Percentiles rank a stretch among this genome's conserved stretches.
Conservation (phyloP, 208 protist genomes). For the Angomonas ambiguus region DNA sequence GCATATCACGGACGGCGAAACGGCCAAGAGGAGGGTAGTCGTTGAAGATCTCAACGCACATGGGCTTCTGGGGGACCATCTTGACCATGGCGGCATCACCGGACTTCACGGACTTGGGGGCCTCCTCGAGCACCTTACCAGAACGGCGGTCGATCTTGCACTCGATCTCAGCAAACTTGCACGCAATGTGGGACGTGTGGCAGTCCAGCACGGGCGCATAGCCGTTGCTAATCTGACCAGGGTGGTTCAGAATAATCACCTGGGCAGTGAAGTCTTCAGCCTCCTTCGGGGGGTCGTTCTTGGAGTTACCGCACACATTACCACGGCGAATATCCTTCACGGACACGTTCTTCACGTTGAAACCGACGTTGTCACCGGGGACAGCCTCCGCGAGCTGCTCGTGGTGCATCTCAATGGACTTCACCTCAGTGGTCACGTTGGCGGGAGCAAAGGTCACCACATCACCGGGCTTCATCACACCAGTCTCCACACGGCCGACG, state of each 20-base stretch:
- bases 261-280: slow-evolving; percentile 82
- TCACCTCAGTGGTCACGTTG: slow-evolving; percentile 51
- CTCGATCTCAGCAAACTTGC: slow-evolving; percentile 86
- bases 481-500: slow-evolving; percentile 62
- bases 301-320: slow-evolving; percentile 57
- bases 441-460: slow-evolving; percentile 52
- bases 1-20: slow-evolving; percentile 95
- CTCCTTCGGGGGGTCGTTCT: slow-evolving; percentile 65
- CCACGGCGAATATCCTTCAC: slow-evolving; percentile 92
- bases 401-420: slow-evolving; percentile 92
- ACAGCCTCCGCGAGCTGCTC: slow-evolving; percentile 58
- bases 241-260: slow-evolving; percentile 94
- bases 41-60: slow-evolving; percentile 94
- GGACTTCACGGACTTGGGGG: slow-evolving; percentile 86
- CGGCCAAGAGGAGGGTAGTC: slow-evolving; percentile 94
- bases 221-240: slow-evolving; percentile 85
- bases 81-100: slow-evolving; percentile 91
- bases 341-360: slow-evolving; percentile 93
- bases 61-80: slow-evolving; percentile 86
- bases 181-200: slow-evolving; percentile 94
- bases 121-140: slow-evolving; percentile 88
- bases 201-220: slow-evolving; percentile 91
- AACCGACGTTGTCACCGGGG: slow-evolving; percentile 93
- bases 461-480: slow-evolving; percentile 48
- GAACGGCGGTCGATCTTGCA: slow-evolving; percentile 91